A percentile compares a stretch with the other conserved stretches of the same genome.
These are phyloP conservation scores for Gaeumannomyces sp. DNA, from an alignment of 2,329 filamentous ascomycete genomes.

Conservation along the genomic window DNA sequence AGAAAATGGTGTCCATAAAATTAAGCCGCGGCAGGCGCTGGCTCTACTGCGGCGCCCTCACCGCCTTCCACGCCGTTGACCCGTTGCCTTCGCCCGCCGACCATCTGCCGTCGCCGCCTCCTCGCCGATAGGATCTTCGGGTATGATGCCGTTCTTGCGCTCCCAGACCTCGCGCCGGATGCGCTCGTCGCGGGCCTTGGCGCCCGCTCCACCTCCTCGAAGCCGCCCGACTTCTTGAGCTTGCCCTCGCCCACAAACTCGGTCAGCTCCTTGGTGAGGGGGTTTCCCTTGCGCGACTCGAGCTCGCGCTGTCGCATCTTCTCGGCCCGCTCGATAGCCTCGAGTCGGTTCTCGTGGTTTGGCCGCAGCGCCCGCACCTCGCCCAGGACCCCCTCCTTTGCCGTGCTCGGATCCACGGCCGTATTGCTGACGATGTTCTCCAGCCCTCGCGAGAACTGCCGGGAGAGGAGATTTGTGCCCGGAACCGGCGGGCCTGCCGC, in stretches of 20 bases:
- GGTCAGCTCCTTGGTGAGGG: conserved; percentile 77
- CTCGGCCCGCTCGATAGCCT: conserved; percentile 96
- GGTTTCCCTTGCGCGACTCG: conserved; percentile 65
- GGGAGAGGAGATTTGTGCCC: conserved; percentile 17
- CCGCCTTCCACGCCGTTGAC: neutral
- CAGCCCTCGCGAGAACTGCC: conserved; percentile 51
- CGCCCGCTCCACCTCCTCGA: conserved; percentile 86
- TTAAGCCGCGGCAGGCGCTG: too few relatives aligned
- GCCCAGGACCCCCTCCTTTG: conserved; percentile 85
- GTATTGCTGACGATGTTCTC: conserved; percentile 42
- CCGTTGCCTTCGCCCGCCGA: conserved; percentile 9
- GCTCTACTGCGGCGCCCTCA: too few relatives aligned
- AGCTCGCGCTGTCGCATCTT: conserved; percentile 86
- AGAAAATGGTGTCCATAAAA: too few relatives aligned
- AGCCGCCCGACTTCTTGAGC: conserved; percentile 91
- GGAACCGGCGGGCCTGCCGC: conserved; percentile 46
- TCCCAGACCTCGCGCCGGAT: conserved; percentile 76
- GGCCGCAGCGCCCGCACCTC: conserved; percentile 91
- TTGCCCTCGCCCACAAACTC: conserved; percentile 84
- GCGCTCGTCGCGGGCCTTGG: conserved; percentile 76
- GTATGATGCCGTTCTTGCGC: conserved; percentile 51
- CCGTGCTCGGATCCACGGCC: conserved; percentile 62
- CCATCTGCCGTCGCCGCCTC: conserved; percentile 21
- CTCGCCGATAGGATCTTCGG: conserved; percentile 35
- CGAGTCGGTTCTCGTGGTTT: conserved; percentile 86